Evolutionary conservation across 2,329 filamentous ascomycete genomes (phyloP).

Genomic region (Fusarium pseudoanthophilum): DNA sequence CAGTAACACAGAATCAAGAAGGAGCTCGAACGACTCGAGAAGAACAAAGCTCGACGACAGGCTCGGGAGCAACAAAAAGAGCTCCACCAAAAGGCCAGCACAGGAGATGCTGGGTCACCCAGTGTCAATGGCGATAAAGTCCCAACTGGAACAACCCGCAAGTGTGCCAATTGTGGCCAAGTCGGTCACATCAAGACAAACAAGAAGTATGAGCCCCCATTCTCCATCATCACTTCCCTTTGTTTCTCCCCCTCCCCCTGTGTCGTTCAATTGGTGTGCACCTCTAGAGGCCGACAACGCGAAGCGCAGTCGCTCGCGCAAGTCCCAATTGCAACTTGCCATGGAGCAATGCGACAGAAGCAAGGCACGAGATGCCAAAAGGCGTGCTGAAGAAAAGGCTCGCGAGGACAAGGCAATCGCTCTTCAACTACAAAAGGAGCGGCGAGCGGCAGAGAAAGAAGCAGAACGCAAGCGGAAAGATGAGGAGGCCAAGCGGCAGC

Average conservation of each 20-base stretch:
- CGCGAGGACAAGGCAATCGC: conserved; percentile 28
- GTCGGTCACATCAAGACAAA: conserved; percentile 99
- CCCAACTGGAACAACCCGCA: conserved; percentile 78
- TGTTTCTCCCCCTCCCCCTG: conserved; percentile 44
- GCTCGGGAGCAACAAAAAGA: conserved; percentile 92
- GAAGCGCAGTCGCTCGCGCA: conserved; percentile 32
- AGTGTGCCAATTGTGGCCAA: conserved; percentile 97
- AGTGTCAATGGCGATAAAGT: conserved; percentile 61
- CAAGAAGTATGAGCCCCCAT: conserved; percentile 78
- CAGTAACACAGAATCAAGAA: conserved; percentile 53
- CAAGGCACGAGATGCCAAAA: conserved; percentile 11
- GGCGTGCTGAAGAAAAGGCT: conserved; percentile 16
- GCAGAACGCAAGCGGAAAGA: conserved; percentile 33
- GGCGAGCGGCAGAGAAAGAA: conserved; percentile 25
- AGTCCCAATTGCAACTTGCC: conserved; percentile 28
- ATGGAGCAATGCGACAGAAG: conserved; percentile 41
- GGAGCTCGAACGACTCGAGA: conserved; percentile 85
- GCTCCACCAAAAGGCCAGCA: conserved; percentile 59
- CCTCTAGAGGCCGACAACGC: conserved; percentile 26
- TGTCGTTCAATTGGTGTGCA: conserved; percentile 50
- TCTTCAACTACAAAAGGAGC: conserved; percentile 9
- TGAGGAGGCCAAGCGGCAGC: conserved; percentile 22
- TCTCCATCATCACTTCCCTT: conserved; percentile 14
- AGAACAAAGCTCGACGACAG: conserved; percentile 90
- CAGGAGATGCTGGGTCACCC: conserved; percentile 62